phyloP scores from a whole-genome alignment of 2,329 filamentous ascomycete species.

The Colletotrichum navitas region DNA sequence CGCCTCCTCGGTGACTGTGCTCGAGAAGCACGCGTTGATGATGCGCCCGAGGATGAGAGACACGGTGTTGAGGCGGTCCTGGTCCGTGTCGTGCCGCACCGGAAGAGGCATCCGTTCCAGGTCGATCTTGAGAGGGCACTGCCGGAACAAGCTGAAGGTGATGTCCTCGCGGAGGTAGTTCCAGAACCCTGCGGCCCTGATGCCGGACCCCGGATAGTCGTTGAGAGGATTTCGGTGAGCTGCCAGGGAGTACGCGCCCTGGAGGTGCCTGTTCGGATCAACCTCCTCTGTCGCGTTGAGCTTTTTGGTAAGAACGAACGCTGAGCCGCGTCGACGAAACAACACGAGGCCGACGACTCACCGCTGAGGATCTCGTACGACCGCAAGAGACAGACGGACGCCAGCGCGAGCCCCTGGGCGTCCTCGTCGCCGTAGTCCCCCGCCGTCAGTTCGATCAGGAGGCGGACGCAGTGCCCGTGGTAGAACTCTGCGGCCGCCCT shows the following conservation, averaged over 20 bases:
- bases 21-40: conserved; percentile 55
- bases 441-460: conserved; percentile 51
- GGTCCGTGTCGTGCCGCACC: conserved; percentile 44
- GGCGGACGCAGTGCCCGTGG: conserved; percentile 55
- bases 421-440: conserved; percentile 51
- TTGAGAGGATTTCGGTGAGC: conserved; percentile 47
- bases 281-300: conserved; percentile 49
- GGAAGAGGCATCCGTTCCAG: conserved; percentile 44
- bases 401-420: conserved; percentile 52
- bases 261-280: conserved; percentile 59
- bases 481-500: conserved; percentile 53
- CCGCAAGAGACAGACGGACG: conserved; percentile 60
- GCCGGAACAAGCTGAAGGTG: conserved; percentile 63
- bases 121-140: conserved; percentile 57
- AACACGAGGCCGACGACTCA: conserved; percentile 43
- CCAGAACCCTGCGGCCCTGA: conserved; percentile 61
- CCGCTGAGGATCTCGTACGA: conserved; percentile 63
- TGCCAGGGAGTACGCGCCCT: conserved; percentile 60
- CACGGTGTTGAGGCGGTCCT: conserved; percentile 55
- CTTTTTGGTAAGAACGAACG: not conserved
- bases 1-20: conserved; percentile 6
- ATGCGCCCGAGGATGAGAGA: conserved; percentile 58
- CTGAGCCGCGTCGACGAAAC: not conserved
- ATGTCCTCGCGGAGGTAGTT: conserved; percentile 66
- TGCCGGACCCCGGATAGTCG: conserved; percentile 44